Conservation (phyloP, 106 monocot species). For the Dioscorea zingiberensis region DNA sequence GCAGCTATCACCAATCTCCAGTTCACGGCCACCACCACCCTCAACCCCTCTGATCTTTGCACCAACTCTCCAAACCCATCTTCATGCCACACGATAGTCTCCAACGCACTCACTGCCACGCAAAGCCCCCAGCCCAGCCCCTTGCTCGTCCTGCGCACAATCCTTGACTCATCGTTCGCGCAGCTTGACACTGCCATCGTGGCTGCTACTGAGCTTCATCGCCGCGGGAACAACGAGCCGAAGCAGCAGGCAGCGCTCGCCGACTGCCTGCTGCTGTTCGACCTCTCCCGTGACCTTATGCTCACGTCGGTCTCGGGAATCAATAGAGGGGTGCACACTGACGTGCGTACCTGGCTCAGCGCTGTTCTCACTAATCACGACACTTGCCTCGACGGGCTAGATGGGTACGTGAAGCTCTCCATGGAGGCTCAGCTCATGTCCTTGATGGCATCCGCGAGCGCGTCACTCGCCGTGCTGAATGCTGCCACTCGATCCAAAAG, state of each 20-base stretch:
- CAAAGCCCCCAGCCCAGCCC: too few relatives aligned
- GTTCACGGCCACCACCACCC: too few relatives aligned
- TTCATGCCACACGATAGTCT: conserved; percentile 24
- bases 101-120: conserved; percentile 1
- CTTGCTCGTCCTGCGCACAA: conserved; percentile 5
- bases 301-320: conserved; percentile 5
- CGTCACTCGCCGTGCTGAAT: conserved; percentile 37
- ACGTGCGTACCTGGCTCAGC: conserved; percentile 38
- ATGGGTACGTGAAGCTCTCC: not conserved
- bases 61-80: too few relatives aligned
- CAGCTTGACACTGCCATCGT: not conserved
- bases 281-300: conserved; percentile 33
- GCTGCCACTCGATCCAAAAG: not conserved
- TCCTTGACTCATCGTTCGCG: conserved; percentile 10
- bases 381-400: conserved; percentile 40
- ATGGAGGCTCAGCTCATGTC: conserved; percentile 4
- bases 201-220: conserved; percentile 2
- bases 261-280: conserved; percentile 36
- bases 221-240: conserved; percentile 3
- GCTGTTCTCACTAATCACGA: conserved; percentile 39
- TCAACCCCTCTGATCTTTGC: too few relatives aligned
- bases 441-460: conserved; percentile 17
- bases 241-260: conserved; percentile 12
- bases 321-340: not conserved
- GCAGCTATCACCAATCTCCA: too few relatives aligned